phyloP scores from a whole-genome alignment of 805 yeast genomes.

The Ogataea wickerhamii region DNA sequence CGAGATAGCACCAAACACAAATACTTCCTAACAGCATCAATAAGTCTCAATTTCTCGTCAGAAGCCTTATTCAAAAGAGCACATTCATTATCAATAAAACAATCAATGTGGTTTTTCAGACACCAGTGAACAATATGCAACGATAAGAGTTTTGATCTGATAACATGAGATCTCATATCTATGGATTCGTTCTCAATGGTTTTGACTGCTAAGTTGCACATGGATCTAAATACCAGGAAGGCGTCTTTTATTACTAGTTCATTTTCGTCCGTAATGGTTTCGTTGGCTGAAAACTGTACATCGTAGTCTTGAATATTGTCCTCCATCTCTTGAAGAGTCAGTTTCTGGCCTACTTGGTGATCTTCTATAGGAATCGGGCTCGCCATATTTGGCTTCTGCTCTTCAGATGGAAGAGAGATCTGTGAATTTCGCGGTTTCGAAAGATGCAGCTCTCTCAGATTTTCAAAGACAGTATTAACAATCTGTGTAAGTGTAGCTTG shows the following conservation, averaged over 20 bases:
- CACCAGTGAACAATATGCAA: conserved; percentile 85
- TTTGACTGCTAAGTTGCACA: conserved; percentile 90
- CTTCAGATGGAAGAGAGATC: neutral
- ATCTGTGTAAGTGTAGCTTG: conserved; percentile 94
- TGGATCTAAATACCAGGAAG: conserved; percentile 85
- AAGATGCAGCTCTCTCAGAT: conserved; percentile 34
- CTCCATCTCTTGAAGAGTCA: conserved; percentile 62
- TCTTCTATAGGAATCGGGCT: neutral
- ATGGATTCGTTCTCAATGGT: conserved; percentile 70
- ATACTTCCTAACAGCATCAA: conserved; percentile 81
- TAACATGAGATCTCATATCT: conserved; percentile 87
- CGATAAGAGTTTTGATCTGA: conserved; percentile 86
- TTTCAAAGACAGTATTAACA: conserved; percentile 78
- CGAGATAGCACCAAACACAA: conserved; percentile 78
- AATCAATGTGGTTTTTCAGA: conserved; percentile 77
- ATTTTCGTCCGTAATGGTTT: conserved; percentile 48
- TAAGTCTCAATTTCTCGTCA: conserved; percentile 56
- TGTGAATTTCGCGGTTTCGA: neutral
- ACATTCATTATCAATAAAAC: conserved; percentile 61
- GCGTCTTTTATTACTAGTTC: conserved; percentile 85
- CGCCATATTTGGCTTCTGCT: neutral
- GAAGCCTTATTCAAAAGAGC: conserved; percentile 48
- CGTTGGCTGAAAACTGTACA: conserved; percentile 45
- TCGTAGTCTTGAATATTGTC: conserved; percentile 49
- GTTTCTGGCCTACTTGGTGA: conserved; percentile 14